These are phyloP conservation scores for Phanerochaete sordida DNA, from an alignment of 768 basidiomycete species.

Conservation along the genomic window DNA sequence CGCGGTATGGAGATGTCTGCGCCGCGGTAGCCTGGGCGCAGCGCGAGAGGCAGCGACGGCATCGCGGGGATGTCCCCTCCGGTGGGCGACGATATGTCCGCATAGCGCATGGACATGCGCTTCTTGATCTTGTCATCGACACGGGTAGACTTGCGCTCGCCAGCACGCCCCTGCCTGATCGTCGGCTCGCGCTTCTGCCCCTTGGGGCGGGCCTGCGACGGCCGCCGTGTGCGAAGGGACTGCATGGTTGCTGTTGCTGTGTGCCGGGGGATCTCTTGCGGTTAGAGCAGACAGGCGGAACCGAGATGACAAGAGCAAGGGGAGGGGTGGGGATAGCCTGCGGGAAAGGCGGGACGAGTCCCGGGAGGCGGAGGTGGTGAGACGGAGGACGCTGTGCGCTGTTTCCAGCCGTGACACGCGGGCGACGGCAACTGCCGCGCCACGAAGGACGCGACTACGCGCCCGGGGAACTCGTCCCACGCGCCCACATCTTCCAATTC, in stretches of 20 bases:
- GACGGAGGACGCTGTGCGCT: neutral
- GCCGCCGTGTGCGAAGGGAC: conserved; percentile 29
- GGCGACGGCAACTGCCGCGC: neutral
- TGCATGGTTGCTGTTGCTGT: conserved; percentile 22
- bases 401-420: neutral
- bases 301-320: neutral
- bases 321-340: too few species aligned
- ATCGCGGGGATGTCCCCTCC: conserved; percentile 52
- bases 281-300: neutral
- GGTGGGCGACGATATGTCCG: conserved; percentile 75
- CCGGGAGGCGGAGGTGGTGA: neutral
- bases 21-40: conserved; percentile 28
- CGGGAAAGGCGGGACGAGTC: too few species aligned
- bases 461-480: neutral
- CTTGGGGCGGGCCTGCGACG: conserved; percentile 20
- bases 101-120: conserved; percentile 93
- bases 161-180: conserved; percentile 10
- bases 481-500: neutral
- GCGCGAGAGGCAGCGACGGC: conserved; percentile 49
- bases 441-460: neutral
- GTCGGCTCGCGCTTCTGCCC: conserved; percentile 15
- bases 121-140: conserved; percentile 93
- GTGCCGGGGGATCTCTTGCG: neutral
- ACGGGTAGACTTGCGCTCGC: conserved; percentile 39
- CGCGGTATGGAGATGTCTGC: neutral